Evolutionary conservation across 2,329 filamentous ascomycete genomes (phyloP).

Genomic region (Sphaerulina musiva): DNA sequence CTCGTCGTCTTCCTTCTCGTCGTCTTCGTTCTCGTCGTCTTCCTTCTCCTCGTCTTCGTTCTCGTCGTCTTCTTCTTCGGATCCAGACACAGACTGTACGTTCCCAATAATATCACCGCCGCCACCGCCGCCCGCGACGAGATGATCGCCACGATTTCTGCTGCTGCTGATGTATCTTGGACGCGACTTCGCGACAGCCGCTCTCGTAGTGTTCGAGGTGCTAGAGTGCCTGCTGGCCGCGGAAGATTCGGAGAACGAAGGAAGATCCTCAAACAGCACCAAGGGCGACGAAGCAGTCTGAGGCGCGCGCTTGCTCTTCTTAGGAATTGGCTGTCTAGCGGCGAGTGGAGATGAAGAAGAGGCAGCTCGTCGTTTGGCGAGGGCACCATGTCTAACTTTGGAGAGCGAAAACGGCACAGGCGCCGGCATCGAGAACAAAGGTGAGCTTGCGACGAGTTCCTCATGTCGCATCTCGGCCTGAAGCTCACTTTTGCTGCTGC

Average conservation of each 20-base stretch:
- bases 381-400: neutral
- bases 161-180: too few relatives aligned
- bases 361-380: neutral
- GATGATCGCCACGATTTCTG: too few relatives aligned
- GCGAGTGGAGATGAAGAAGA: constrained; percentile 1
- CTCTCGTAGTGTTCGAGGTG: too few relatives aligned
- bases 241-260: neutral
- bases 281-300: neutral
- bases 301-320: neutral
- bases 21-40: too few relatives aligned
- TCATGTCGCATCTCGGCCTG: constrained; percentile 21
- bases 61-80: too few relatives aligned
- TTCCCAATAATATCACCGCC: neutral
- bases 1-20: too few relatives aligned
- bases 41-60: too few relatives aligned
- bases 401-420: neutral
- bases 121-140: too few relatives aligned
- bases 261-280: neutral
- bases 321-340: neutral
- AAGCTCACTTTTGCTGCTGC: constrained; percentile 11
- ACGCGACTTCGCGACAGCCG: too few relatives aligned
- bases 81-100: neutral
- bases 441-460: constrained; percentile 10
- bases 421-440: neutral
- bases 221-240: too few relatives aligned